phyloP scores from a whole-genome alignment of 805 yeast genomes.

The Diddensiella transvaalensis region DNA sequence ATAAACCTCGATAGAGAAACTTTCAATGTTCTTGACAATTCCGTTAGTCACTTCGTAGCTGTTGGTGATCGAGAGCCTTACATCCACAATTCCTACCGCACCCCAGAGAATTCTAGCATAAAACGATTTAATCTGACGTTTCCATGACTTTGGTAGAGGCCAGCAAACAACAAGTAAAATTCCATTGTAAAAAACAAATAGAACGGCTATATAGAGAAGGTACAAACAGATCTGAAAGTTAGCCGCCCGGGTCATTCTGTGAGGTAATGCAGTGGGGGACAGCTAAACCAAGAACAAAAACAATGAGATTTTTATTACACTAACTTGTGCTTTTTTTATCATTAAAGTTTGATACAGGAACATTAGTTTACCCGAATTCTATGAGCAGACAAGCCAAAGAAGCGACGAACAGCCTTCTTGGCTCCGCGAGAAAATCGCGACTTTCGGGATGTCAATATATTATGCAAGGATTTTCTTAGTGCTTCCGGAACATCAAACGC shows the following conservation, averaged over 20 bases:
- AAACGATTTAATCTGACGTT: not conserved
- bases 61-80: not conserved
- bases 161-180: not conserved
- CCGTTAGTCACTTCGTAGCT: not conserved
- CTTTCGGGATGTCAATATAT: not conserved
- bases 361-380: not conserved
- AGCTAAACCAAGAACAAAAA: too few species aligned
- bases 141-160: not conserved
- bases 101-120: conserved; percentile 1
- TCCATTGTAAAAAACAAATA: conserved; percentile 3
- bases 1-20: conserved; percentile 1
- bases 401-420: not conserved
- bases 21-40: not conserved
- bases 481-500: not conserved
- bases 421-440: not conserved
- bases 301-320: too few species aligned
- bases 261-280: too few species aligned
- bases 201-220: not conserved
- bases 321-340: too few species aligned
- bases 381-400: not conserved
- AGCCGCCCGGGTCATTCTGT: too few species aligned
- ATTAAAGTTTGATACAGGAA: too few species aligned
- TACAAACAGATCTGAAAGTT: not conserved
- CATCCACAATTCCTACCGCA: not conserved
- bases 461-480: not conserved